Conservation (phyloP, 2,329 filamentous ascomycete genomes). For the Scedosporium boydii region DNA sequence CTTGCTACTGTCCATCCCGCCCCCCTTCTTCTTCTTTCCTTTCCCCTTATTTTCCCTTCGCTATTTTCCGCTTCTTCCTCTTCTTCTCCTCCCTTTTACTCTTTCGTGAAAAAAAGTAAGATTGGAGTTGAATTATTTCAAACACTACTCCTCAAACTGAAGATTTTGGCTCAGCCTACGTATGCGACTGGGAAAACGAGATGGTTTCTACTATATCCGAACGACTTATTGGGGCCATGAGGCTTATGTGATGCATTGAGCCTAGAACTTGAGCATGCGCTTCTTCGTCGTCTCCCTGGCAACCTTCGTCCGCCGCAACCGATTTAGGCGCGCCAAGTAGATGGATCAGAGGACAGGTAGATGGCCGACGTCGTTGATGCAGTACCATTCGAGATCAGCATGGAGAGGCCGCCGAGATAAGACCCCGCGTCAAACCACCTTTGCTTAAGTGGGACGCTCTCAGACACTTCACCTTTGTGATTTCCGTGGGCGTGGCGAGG, state of each 20-base stretch:
- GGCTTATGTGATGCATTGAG: background rate
- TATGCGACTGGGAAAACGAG: too few species aligned
- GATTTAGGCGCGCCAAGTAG: background rate
- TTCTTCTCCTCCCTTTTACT: too few species aligned
- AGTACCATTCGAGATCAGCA: constrained; percentile 31
- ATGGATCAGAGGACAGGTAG: constrained; percentile 13
- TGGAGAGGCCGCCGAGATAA: constrained; percentile 36
- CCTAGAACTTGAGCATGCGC: background rate
- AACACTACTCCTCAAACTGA: too few species aligned
- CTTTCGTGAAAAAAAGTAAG: too few species aligned
- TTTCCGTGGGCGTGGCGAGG: constrained; percentile 22
- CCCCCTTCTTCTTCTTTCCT: too few species aligned
- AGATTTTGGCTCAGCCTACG: too few species aligned
- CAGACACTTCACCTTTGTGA: constrained; percentile 24
- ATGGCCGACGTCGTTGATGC: constrained; percentile 32
- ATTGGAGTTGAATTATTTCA: too few species aligned
- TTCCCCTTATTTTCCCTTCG: too few species aligned
- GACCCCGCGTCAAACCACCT: constrained; percentile 33
- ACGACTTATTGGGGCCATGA: background rate
- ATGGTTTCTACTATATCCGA: background rate
- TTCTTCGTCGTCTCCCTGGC: background rate
- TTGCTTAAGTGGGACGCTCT: constrained; percentile 28
- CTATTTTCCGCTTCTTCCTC: too few species aligned
- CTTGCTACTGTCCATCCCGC: too few species aligned
- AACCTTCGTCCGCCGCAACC: background rate